phyloP scores from a whole-genome alignment of 1,284 basidiomycete genomes.

The Cutaneotrichosporon cavernicola region DNA sequence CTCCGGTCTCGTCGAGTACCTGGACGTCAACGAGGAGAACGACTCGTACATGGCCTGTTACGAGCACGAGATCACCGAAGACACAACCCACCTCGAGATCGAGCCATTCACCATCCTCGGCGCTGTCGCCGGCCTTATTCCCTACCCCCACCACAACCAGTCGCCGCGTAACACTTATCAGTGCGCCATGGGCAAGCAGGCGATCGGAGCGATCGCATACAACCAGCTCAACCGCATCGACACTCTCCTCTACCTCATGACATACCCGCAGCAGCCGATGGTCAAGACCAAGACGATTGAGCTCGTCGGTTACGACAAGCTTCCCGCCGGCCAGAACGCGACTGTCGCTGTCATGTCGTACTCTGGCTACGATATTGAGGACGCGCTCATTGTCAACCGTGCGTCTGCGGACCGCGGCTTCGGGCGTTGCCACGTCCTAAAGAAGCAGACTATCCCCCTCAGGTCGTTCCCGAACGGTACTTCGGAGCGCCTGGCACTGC shows the following conservation, averaged over 20 bases:
- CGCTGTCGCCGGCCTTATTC: slow-evolving; percentile 96
- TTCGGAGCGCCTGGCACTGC: slow-evolving; percentile 77
- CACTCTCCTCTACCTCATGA: slow-evolving; percentile 94
- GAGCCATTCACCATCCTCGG: slow-evolving; percentile 98
- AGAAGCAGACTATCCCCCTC: slow-evolving; percentile 91
- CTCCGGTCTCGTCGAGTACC: slow-evolving; percentile 96
- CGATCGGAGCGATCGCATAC: slow-evolving; percentile 97
- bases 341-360: slow-evolving; percentile 99
- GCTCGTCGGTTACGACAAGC: slow-evolving; percentile 89
- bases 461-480: slow-evolving; percentile 97
- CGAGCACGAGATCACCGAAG: slow-evolving; percentile 77
- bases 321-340: slow-evolving; percentile 98
- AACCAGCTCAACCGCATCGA: slow-evolving; percentile 98
- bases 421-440: slow-evolving; percentile 93
- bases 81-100: slow-evolving; percentile 94
- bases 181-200: slow-evolving; percentile 99
- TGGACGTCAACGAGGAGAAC: slow-evolving; percentile 99
- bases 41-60: slow-evolving; percentile 96
- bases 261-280: slow-evolving; percentile 99
- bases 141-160: slow-evolving; percentile 99
- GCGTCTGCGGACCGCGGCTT: slow-evolving; percentile 96
- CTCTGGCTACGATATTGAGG: slow-evolving; percentile 99
- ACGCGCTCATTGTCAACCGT: slow-evolving; percentile 93
- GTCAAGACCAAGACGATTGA: slow-evolving; percentile 99
- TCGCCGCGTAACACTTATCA: slow-evolving; percentile 99